These are phyloP conservation scores for Euphorbia schlechtendalii DNA, from an alignment of 441 rosid genomes.

Conservation along the genomic window DNA sequence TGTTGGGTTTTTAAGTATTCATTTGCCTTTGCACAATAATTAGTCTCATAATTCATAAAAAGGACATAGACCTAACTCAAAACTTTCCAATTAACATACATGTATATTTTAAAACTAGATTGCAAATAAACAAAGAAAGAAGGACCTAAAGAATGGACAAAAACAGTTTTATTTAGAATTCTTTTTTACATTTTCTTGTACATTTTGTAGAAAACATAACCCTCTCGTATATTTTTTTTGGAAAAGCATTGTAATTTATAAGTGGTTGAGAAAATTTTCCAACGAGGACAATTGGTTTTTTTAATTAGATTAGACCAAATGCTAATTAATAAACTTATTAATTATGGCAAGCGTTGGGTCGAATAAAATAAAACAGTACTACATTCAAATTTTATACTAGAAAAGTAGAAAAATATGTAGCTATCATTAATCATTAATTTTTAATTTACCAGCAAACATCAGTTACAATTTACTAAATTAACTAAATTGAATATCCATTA, in stretches of 20 bases:
- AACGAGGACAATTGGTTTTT: neutral
- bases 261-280: slow-evolving; percentile 2
- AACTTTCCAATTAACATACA: neutral
- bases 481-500: neutral
- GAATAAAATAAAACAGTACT: too few relatives aligned
- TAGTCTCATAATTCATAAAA: neutral
- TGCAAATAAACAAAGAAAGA: neutral
- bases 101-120: neutral
- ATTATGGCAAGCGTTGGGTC: slow-evolving; percentile 2
- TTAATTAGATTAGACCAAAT: neutral
- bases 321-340: slow-evolving; percentile 4
- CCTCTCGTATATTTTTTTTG: too few relatives aligned
- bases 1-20: neutral
- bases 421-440: slow-evolving; percentile 2
- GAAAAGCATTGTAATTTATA: too few relatives aligned
- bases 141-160: neutral
- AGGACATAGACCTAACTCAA: neutral
- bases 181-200: neutral
- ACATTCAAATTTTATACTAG: neutral
- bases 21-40: slow-evolving; percentile 1
- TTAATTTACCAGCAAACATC: neutral
- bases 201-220: too few relatives aligned
- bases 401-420: neutral
- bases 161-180: neutral
- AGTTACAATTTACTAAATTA: neutral